Base-by-base conservation (phyloP, 345 rosid species). In the Raphanus raphanistrum region DNA sequence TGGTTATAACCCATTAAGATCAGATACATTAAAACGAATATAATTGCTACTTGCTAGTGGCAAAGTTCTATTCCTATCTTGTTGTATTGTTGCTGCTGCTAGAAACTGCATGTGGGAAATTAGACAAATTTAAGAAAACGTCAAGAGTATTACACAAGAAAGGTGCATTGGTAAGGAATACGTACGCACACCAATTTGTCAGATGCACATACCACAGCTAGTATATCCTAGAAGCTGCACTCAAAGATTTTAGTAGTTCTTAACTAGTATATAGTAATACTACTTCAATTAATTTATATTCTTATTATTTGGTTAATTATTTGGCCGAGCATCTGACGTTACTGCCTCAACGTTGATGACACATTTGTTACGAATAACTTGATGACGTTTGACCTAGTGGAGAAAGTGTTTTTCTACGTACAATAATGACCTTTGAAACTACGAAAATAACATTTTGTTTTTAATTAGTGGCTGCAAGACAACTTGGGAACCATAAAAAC, bases 381-480 rank as follows among this genome's bases (percentile, higher is more conserved):
- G 11, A 52, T 70, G 80, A 77, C 75, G 60, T 70, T 52, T 62
- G 48, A 52, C 31, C 45, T 48, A 70, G 75, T 70, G 75, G 80
- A 70, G 48, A 63, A 76, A 70, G 59, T 63, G 59, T 26, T 62
- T 54, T 16, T 54, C 65, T 63, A 70, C 41, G 36, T 50, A 69
- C 58, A 35, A 35, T 27, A 35, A 54, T 55, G 80, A 65, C 80
- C 71, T 63, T 70, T 77, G 76, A 63, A 63, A 38, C 38, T 66
- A 27, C 60, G 25, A 63, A 70, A 63, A 70, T 8, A 63, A 27
- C 75, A 63, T 70, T 63, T 63, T 15, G 13, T n/a, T 48, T 64
- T 68, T 48, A 28, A 8, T 68, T 27, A 63, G 33, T 17, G 61
- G 73, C 61, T 43, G 12, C 45, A 8, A 45, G 64, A 68, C 59